A percentile compares a stretch with the other conserved stretches of the same genome.
phyloP scores from a whole-genome alignment of 2,329 filamentous ascomycete species.

The Tolypocladium guangdongense region DNA sequence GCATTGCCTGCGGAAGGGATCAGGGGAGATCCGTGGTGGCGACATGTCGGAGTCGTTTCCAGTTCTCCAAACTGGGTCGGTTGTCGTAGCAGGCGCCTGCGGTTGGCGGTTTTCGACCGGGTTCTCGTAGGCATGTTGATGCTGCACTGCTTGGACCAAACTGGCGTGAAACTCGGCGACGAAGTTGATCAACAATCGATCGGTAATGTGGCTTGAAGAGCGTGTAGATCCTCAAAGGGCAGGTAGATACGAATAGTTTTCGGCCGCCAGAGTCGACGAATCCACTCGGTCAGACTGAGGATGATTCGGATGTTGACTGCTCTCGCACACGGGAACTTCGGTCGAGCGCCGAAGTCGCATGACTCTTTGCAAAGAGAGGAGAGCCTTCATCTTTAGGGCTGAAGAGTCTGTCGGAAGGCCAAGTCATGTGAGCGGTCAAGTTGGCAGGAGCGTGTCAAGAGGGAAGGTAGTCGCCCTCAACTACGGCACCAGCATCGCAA shows the following conservation, averaged over 20 bases:
- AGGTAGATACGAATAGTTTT: too few relatives aligned
- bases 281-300: too few relatives aligned
- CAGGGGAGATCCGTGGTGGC: constrained; percentile 9
- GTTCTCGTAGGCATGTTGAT: neutral
- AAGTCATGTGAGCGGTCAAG: neutral
- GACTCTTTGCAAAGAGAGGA: neutral
- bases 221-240: too few relatives aligned
- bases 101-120: neutral
- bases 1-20: neutral
- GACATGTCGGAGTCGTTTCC: constrained; percentile 22
- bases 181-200: neutral
- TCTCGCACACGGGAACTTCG: too few relatives aligned
- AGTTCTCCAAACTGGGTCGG: constrained; percentile 16
- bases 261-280: too few relatives aligned
- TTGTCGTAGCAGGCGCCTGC: constrained; percentile 5
- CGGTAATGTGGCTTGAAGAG: too few relatives aligned
- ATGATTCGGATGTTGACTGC: too few relatives aligned
- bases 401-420: neutral
- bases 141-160: neutral
- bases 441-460: neutral
- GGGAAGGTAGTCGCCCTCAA: neutral
- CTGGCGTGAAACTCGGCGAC: neutral
- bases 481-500: too few relatives aligned
- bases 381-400: neutral
- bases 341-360: neutral